These are phyloP conservation scores for Solidago caesia DNA, from an alignment of 129 eudicot species.

Conservation along the genomic window DNA sequence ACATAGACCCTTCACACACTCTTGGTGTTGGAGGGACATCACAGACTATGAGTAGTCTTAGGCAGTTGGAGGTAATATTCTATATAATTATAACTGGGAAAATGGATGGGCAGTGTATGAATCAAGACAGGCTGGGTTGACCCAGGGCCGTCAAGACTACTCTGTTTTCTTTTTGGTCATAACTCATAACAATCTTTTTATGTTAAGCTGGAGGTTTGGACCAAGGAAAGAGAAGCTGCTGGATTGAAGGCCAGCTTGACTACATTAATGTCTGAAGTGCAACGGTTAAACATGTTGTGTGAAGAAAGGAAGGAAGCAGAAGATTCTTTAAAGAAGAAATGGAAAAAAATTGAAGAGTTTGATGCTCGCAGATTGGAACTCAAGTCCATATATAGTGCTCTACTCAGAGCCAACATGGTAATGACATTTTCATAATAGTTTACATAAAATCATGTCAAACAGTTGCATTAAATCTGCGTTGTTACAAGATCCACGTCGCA, in stretches of 20 bases:
- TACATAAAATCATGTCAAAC: background rate
- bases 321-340: conserved; percentile 90
- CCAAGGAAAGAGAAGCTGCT: conserved; percentile 94
- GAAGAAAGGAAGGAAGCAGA: conserved; percentile 98
- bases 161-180: background rate
- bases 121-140: background rate
- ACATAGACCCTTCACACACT: conserved; percentile 54
- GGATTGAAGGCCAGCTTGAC: conserved; percentile 89
- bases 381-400: conserved; percentile 69
- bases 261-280: conserved; percentile 85
- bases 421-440: background rate
- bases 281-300: conserved; percentile 83
- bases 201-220: conserved; percentile 89
- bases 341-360: conserved; percentile 99
- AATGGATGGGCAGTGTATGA: background rate
- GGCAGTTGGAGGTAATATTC: conserved; percentile 83
- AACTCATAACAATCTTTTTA: background rate
- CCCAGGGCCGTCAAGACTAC: background rate
- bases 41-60: conserved; percentile 90
- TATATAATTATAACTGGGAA: background rate
- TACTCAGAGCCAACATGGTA: conserved; percentile 90
- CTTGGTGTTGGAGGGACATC: conserved; percentile 61
- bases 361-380: conserved; percentile 97
- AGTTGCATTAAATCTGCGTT: background rate
- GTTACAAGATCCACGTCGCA: too few relatives aligned